phyloP scores from a whole-genome alignment of 495 filamentous ascomycete species.

The Xylaria acuta region DNA sequence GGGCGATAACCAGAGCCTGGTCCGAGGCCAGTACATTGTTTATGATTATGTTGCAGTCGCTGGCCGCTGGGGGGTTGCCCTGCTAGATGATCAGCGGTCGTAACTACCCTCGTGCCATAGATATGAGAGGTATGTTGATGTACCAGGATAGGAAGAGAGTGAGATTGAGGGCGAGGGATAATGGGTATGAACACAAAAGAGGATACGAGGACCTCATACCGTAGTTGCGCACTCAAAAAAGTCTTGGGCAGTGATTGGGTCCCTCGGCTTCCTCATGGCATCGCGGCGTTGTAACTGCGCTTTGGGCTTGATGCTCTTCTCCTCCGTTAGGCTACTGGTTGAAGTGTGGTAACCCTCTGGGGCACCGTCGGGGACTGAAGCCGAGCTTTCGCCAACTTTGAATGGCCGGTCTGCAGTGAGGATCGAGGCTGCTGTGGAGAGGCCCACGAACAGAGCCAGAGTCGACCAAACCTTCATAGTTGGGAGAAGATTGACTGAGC shows the following conservation, averaged over 20 bases:
- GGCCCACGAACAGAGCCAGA: constrained; percentile 40
- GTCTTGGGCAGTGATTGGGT: constrained; percentile 32
- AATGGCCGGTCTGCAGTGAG: constrained; percentile 23
- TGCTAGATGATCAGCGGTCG: constrained; percentile 24
- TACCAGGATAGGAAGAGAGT: not conserved
- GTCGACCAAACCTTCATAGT: constrained; percentile 46
- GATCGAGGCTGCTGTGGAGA: constrained; percentile 35
- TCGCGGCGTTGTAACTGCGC: constrained; percentile 31
- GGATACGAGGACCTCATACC: constrained; percentile 35
- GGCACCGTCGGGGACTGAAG: constrained; percentile 26
- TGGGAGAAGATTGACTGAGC: constrained; percentile 9
- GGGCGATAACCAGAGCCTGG: constrained; percentile 42
- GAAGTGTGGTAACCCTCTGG: constrained; percentile 36
- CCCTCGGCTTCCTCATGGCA: constrained; percentile 28
- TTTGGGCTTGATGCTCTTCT: constrained; percentile 30
- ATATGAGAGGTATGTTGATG: not conserved
- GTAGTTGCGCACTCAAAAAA: constrained; percentile 50
- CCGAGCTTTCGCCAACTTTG: not conserved
- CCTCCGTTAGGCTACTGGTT: constrained; percentile 32
- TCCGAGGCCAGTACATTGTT: constrained; percentile 41
- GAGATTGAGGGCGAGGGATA: no score
- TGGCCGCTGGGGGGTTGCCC: constrained; percentile 36
- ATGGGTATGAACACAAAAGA: not conserved
- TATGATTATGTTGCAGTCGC: constrained; percentile 47
- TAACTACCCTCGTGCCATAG: not conserved